These are phyloP conservation scores for Jaltomata sinuosa DNA, from an alignment of 257 asterid species.

Conservation along the genomic window DNA sequence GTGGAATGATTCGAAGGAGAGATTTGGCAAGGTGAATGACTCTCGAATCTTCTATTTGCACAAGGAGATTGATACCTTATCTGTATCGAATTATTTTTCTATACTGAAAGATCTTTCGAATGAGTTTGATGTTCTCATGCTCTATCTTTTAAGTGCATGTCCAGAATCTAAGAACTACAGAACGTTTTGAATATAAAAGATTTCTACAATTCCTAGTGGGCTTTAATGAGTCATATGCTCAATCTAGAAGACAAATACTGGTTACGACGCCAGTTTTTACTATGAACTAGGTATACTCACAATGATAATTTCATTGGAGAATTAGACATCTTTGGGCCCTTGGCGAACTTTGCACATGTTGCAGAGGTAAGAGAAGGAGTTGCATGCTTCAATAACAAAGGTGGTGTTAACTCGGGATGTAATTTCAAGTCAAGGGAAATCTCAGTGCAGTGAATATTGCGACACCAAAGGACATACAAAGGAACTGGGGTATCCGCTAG, in stretches of 20 bases:
- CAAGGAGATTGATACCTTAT: background rate
- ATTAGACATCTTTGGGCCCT: background rate
- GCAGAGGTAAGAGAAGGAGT: background rate
- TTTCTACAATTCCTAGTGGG: background rate
- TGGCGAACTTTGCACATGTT: background rate
- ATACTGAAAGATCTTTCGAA: background rate
- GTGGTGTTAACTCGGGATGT: background rate
- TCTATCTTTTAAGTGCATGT: background rate
- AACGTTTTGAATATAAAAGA: background rate
- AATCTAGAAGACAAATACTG: background rate
- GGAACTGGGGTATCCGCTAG: background rate
- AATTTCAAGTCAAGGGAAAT: background rate
- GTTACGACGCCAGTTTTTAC: no score
- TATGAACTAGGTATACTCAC: no score
- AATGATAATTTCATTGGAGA: background rate
- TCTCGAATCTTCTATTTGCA: background rate
- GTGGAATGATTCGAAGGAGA: background rate
- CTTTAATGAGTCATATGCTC: background rate
- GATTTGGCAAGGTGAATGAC: background rate
- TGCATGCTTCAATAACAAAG: background rate
- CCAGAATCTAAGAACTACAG: background rate
- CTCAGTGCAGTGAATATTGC: background rate
- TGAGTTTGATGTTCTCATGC: background rate
- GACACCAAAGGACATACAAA: background rate
- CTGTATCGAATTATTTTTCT: background rate